Base-by-base conservation (phyloP, 176 grass and related monocot genomes). In the Lolium perenne region DNA sequence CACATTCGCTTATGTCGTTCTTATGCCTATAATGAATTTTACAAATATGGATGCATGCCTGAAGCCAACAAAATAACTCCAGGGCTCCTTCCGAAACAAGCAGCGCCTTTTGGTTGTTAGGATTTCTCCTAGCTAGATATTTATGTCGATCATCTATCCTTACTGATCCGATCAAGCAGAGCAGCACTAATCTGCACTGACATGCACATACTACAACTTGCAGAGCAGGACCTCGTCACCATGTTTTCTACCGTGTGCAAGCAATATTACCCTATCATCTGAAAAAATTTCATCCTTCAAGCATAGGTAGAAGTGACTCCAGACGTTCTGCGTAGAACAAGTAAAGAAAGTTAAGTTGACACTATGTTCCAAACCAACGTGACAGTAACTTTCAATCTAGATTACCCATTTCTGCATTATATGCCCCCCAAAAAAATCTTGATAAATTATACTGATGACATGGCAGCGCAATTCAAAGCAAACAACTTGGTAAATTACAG, bases 281-380 rank as follows among this genome's bases (percentile, higher is more conserved):
- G 85, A 95, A 78, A 95, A 43, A 61, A 87, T 97, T 70, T 85
- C 81, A 62, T 92, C 84, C 81, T 90, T 86, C 78, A 84, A 93
- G 70, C 91, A 90, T 85, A 97, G 90, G 88, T 87, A 97, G 83
- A 97, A 97, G 80, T 97, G 91, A 84, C 89, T 87, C 93, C 93
- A 93, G 61, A 97, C 91, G 48, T 97, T 87, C 71, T 79, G 85
- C 95, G 93, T 95, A 80, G 23, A 74, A 73, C 38, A 91, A 91
- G 68, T 74, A 90, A 29, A 79, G 12, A 25, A 58, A 22, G 22
- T 16, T 62, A 55, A 86, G 54, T 69, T 51, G 11, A 3, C 67
- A 68, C 10, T 48, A 68, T 25, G 29, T 48, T 77, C 61, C 10
- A 87, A 80, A 11, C 71, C 53, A 77, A 15, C 23, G 16, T 23